These are phyloP conservation scores for Petasospora rhodanensis DNA, from an alignment of 1,139 yeast genomes.

Conservation along the genomic window DNA sequence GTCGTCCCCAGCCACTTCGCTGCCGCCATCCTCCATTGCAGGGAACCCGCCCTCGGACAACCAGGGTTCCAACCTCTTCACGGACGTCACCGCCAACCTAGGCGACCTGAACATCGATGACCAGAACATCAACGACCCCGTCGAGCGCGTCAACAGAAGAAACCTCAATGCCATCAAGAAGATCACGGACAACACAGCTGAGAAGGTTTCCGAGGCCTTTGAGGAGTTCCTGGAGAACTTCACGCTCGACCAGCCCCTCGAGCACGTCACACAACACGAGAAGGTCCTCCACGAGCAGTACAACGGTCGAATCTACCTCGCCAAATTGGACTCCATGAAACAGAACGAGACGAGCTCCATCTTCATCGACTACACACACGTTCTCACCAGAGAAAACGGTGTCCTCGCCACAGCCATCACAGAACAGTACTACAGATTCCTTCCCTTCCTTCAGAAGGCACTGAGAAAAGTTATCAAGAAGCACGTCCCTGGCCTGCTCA, in stretches of 20 bases:
- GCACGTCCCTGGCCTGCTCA: conserved; percentile 71
- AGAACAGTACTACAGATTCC: conserved; percentile 88
- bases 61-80: conserved; percentile 14
- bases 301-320: conserved; percentile 61
- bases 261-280: conserved; percentile 28
- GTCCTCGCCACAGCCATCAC: conserved; percentile 85
- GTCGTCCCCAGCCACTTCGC: conserved; percentile 21
- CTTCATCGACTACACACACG: conserved; percentile 80
- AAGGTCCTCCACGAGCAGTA: conserved; percentile 32
- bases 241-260: conserved; percentile 29
- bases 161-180: conserved; percentile 70
- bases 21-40: conserved; percentile 21
- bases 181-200: conserved; percentile 89
- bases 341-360: conserved; percentile 72
- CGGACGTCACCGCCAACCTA: conserved; percentile 12
- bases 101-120: conserved; percentile 8
- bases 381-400: conserved; percentile 73
- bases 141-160: conserved; percentile 25
- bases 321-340: conserved; percentile 80
- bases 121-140: conserved; percentile 10
- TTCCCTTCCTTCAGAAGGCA: conserved; percentile 79
- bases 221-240: conserved; percentile 77
- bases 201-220: conserved; percentile 86
- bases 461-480: conserved; percentile 66
- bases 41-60: conserved; percentile 8